A percentile compares a stretch with the other conserved stretches of the same genome.
Conservation (phyloP, 495 filamentous ascomycete genomes). For the Aspergillus incahuasiensis region DNA sequence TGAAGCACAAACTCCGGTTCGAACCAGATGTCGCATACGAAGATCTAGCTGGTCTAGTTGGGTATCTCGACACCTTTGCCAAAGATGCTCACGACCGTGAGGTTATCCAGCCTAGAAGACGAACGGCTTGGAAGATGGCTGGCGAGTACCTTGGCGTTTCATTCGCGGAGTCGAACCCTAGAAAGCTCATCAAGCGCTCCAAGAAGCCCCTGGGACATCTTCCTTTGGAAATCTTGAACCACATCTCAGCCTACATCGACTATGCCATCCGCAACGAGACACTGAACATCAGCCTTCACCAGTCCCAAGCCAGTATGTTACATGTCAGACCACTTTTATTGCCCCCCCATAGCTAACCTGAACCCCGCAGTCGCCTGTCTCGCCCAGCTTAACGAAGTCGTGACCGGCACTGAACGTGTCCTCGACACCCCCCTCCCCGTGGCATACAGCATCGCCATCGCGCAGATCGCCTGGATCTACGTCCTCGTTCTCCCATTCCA, state of each 20-base stretch:
- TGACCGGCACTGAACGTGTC: constrained; percentile 73
- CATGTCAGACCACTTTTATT: constrained; percentile 9
- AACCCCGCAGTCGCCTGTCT: constrained; percentile 29
- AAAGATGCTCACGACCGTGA: constrained; percentile 56
- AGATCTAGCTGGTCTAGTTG: constrained; percentile 49
- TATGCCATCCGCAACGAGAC: constrained; percentile 51
- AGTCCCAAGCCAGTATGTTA: constrained; percentile 44
- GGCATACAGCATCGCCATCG: constrained; percentile 80
- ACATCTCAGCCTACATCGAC: constrained; percentile 63
- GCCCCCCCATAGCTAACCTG: constrained; percentile 1
- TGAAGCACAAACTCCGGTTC: constrained; percentile 86
- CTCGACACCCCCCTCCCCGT: constrained; percentile 79
- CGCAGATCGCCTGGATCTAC: constrained; percentile 86
- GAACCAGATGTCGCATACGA: constrained; percentile 76
- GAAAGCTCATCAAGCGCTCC: constrained; percentile 64
- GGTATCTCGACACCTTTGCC: constrained; percentile 54
- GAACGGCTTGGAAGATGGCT: constrained; percentile 53
- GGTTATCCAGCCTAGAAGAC: constrained; percentile 34
- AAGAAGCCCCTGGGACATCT: constrained; percentile 65
- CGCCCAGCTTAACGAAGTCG: constrained; percentile 62
- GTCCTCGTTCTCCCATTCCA: constrained; percentile 82
- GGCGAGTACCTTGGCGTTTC: constrained; percentile 70
- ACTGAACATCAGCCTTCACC: constrained; percentile 43
- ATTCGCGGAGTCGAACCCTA: constrained; percentile 67
- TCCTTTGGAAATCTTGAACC: constrained; percentile 71